Conservation (phyloP, 2,329 filamentous ascomycete species). For the Aspergillus puulaauensis region DNA sequence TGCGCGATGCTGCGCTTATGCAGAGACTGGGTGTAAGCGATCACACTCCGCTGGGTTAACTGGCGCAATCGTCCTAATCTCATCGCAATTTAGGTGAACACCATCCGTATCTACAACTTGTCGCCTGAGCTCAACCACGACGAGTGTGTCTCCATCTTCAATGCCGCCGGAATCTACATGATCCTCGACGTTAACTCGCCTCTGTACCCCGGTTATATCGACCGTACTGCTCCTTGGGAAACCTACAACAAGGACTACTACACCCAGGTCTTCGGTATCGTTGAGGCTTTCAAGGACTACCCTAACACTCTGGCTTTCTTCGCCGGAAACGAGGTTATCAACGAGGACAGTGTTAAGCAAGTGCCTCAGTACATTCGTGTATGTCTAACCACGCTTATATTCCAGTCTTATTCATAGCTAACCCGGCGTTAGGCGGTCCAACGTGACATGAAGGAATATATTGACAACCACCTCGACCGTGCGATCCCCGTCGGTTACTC, state of each 20-base stretch:
- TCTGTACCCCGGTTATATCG: slow-evolving; percentile 54
- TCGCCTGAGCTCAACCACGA: slow-evolving; percentile 61
- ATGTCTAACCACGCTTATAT: slow-evolving; percentile 18
- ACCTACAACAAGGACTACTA: slow-evolving; percentile 59
- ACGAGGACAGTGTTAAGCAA: slow-evolving; percentile 54
- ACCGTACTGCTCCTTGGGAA: slow-evolving; percentile 54
- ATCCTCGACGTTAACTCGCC: slow-evolving; percentile 66
- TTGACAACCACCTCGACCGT: slow-evolving; percentile 57
- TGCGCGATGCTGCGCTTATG: slow-evolving; percentile 64
- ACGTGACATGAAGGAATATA: slow-evolving; percentile 69
- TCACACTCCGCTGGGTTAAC: not conserved
- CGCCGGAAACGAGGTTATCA: slow-evolving; percentile 68
- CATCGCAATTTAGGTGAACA: slow-evolving; percentile 50
- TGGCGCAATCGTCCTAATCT: not conserved
- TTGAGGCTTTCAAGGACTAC: slow-evolving; percentile 67
- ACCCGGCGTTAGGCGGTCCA: slow-evolving; percentile 51
- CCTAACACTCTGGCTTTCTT: slow-evolving; percentile 68
- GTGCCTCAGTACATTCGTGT: slow-evolving; percentile 60
- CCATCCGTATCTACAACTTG: slow-evolving; percentile 65
- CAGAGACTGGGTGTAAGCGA: slow-evolving; percentile 57
- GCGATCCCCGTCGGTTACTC: slow-evolving; percentile 68
- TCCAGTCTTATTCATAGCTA: not conserved
- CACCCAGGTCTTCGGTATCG: slow-evolving; percentile 59
- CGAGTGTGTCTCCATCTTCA: slow-evolving; percentile 64
- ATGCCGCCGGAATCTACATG: slow-evolving; percentile 65